Conservation (phyloP, 2,329 filamentous ascomycete genomes). For the Emergomyces pasteurianus region DNA sequence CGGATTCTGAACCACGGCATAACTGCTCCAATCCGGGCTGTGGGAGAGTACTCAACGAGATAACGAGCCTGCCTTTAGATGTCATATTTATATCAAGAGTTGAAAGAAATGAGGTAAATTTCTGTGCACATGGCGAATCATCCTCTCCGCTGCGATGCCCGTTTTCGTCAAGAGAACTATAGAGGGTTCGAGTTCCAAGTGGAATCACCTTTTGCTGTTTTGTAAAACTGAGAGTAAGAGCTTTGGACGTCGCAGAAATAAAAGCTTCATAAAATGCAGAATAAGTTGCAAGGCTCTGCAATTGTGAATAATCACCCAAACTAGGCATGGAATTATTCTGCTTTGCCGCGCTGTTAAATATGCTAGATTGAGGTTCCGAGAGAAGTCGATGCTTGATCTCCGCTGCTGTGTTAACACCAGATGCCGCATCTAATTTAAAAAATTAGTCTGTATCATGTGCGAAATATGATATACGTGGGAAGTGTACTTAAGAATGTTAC, state of each 20-base stretch:
- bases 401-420: conserved; percentile 22
- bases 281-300: conserved; percentile 5
- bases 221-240: conserved; percentile 26
- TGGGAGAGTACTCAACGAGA: conserved; percentile 25
- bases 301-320: background rate
- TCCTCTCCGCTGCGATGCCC: conserved; percentile 20
- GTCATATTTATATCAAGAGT: conserved; percentile 28
- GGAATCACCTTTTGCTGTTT: conserved; percentile 26
- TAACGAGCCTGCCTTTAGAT: conserved; percentile 23
- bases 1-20: conserved; percentile 13
- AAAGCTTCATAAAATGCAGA: conserved; percentile 28
- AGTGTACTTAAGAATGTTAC: conserved; percentile 1
- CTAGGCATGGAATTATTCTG: background rate
- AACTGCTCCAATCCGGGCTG: conserved; percentile 27
- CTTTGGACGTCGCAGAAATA: conserved; percentile 27
- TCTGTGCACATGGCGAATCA: conserved; percentile 10
- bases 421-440: conserved; percentile 20
- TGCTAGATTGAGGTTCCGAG: conserved; percentile 17
- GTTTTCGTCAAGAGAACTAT: conserved; percentile 22
- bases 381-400: conserved; percentile 27
- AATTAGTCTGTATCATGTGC: conserved; percentile 3
- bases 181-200: conserved; percentile 30
- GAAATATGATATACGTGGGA: background rate
- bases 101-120: conserved; percentile 12
- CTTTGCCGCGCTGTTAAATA: conserved; percentile 3